Base-by-base conservation (phyloP, 495 filamentous ascomycete genomes). In the Melanomma pulvis-pyrius region DNA sequence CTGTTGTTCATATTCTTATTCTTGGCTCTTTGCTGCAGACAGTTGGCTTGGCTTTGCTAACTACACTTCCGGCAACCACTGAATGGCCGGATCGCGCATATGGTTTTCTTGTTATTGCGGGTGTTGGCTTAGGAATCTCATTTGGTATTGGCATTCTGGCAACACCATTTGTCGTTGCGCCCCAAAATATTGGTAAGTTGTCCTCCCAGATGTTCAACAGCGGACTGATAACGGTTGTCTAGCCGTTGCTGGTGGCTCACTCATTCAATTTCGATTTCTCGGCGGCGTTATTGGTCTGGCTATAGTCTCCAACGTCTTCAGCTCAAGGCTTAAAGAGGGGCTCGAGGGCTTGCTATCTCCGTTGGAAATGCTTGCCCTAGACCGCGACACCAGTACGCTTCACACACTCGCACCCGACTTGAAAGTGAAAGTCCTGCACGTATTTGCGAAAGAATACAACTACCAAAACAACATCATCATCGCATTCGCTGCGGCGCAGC, bases 241-340 rank as follows among this genome's bases (percentile, higher is more conserved):
- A 67, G 64, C 57, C 22, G 48, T 55, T 39, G 56, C 47, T 0
- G 17, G 17, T 11, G 64, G 57, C 8, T 65, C 64, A 0, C 11
- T 67, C 19, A 48, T 61, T 15, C 57, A 67, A 28, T 67, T 67
- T 39, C 56, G 64, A 8, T 46, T 61, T 28, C 30, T 67, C 2
- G 64, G 64, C 7, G 64, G 64, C 24, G 49, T 61, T n/a, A 47
- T 67, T 34, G 64, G 64, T 9, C 32, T 67, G 9, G 56, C 64
- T 21, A 63, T 68, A 24, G 44, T 28, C 7, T 36, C 65, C 22
- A 64, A 30, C 25, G 46, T 55, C 12, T 54, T 57, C 12, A 64
- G 58, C n/a, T 22, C 36, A 17, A 26, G 39, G 5, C 17, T 68
- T 9, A 51, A 59, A 47, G 1, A n/a, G 1, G 13, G 34, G 4